Percentiles rank a stretch among this genome's conserved stretches.
These are phyloP conservation scores for Xylariaceae sp. DNA, from an alignment of 2,329 filamentous ascomycete genomes.

Conservation along the genomic window DNA sequence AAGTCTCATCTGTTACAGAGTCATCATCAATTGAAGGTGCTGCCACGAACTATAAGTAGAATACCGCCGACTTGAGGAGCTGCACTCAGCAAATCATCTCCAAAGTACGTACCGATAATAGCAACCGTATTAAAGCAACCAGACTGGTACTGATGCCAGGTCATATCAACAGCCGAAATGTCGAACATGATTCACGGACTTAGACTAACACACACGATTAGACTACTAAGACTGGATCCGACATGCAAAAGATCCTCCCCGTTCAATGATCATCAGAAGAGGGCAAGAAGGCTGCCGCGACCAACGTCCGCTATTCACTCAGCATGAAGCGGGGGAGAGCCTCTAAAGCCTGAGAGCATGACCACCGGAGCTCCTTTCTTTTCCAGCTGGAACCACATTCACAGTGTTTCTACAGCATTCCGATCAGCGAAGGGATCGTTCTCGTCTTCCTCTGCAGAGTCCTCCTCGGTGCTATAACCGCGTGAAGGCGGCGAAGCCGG, in stretches of 20 bases:
- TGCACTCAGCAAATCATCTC: background rate
- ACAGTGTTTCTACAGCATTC: conserved; percentile 63
- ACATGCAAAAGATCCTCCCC: background rate
- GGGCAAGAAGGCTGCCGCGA: background rate
- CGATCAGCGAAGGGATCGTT: conserved; percentile 82
- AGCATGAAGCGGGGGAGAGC: background rate
- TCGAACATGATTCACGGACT: background rate
- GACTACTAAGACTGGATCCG: background rate
- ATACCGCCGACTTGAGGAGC: background rate
- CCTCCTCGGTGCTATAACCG: conserved; percentile 52
- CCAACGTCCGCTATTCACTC: background rate
- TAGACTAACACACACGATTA: background rate
- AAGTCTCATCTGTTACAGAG: background rate
- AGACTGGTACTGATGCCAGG: background rate
- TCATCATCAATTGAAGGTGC: background rate
- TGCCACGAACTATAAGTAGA: background rate
- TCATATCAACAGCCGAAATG: background rate
- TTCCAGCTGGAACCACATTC: conserved; percentile 35
- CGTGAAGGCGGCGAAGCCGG: conserved; percentile 41
- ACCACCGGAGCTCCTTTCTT: conserved; percentile 36
- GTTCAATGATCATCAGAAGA: background rate
- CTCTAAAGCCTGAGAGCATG: background rate
- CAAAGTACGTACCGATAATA: background rate
- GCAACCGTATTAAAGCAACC: background rate
- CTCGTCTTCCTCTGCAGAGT: conserved; percentile 65